Evolutionary conservation across 306 rosid genomes (phyloP).

Genomic region (Sesbania bispinosa): DNA sequence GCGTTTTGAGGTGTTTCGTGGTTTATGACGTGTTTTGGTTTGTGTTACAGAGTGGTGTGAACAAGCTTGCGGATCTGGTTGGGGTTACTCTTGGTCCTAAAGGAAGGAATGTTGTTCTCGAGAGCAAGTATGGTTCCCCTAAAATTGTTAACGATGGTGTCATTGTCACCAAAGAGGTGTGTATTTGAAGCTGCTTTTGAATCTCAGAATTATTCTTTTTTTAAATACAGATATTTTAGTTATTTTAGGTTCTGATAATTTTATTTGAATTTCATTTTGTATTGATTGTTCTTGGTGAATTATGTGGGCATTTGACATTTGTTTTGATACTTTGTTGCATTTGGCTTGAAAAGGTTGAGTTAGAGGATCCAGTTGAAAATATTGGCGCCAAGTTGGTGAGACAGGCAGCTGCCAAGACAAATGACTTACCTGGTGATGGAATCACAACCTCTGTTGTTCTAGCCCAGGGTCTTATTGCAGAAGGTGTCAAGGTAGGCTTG

Average conservation of each 20-base stretch:
- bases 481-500: conserved; percentile 99
- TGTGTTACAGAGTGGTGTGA: conserved; percentile 73
- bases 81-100: conserved; percentile 99
- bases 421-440: conserved; percentile 98
- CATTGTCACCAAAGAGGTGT: conserved; percentile 93
- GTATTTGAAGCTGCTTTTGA: too few species aligned
- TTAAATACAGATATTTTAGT: background rate
- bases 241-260: background rate
- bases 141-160: conserved; percentile 98
- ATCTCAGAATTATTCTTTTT: background rate
- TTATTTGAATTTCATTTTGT: background rate
- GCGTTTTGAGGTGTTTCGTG: background rate
- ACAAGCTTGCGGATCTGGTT: conserved; percentile 97
- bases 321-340: background rate
- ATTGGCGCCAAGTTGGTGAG: conserved; percentile 98
- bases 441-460: conserved; percentile 97
- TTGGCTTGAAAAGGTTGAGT: conserved; percentile 62
- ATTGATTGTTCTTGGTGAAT: background rate
- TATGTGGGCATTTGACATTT: background rate
- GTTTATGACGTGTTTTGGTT: background rate
- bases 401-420: conserved; percentile 99
- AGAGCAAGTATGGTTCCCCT: conserved; percentile 99
- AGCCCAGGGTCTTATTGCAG: conserved; percentile 97
- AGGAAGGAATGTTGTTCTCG: conserved; percentile 96
- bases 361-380: conserved; percentile 99